Base-by-base conservation (phyloP, 108 stramenopile species). In the Nitzschia palea region DNA sequence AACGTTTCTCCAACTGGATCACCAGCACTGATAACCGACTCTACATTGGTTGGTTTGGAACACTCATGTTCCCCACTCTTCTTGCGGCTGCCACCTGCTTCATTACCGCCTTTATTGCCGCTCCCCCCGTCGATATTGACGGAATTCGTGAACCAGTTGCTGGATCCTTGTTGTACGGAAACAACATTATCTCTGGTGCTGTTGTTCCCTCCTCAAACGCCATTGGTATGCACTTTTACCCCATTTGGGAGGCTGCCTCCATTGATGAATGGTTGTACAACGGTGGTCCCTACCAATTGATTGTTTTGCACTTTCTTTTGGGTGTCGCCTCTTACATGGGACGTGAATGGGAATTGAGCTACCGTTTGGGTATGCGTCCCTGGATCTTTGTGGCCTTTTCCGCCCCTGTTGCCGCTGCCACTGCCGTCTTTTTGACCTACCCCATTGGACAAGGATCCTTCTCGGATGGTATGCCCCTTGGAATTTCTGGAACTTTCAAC, bases 31-130 rank as follows among this genome's bases (percentile, higher is more conserved):
- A 73, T 33, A 73, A 73, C 57, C 71, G 71, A 12, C 71, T 73
- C 44, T 73, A 73, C 71, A 73, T 73, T 44, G 71, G 71, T 10
- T 73, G 71, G 71, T 73, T 73, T 20, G 71, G 71, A 28, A 73
- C 71, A 1, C 43, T 73, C 65, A 73, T 73, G 71, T 73, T 73
- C 65, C 71, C 71, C 1, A 73, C 71, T 32, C 59, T 73, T 6
- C 51, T 73, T 14, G 65, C 71, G 1, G 71, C 71, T 18, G 42
- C 65, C 0, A 44, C 71, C 2, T 65, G 65, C 64, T 73, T 73
- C 65, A 66, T 73, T 32, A 58, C 55, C 1, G 71, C 65, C 30
- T 66, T 73, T 27, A 45, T 73, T 29, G 71, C 71, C 3, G 71
- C 71, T 25, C 71, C 71, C 35, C 71, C 37, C 18, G 71, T 73